Evolutionary conservation across 2,329 filamentous ascomycete genomes (phyloP).

Genomic region (Scortechinia acanthostroma): DNA sequence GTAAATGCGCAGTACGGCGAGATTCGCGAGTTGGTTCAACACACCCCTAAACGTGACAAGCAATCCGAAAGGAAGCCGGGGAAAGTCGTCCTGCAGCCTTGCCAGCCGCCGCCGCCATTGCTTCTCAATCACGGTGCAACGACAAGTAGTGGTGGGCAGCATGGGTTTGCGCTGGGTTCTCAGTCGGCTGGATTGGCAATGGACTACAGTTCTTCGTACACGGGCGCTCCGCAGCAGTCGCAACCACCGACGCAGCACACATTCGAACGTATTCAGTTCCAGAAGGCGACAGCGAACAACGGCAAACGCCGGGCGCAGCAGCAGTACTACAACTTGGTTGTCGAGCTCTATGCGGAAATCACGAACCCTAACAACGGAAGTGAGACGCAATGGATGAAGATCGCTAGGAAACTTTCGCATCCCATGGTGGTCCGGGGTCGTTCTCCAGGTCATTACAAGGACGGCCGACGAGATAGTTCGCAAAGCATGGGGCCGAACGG

Average conservation of each 20-base stretch:
- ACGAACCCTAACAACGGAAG: constrained; percentile 18
- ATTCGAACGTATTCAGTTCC: constrained; percentile 72
- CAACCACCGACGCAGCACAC: constrained; percentile 17
- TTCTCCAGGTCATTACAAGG: constrained; percentile 56
- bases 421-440: constrained; percentile 62
- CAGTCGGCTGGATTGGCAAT: not conserved
- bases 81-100: constrained; percentile 24
- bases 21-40: constrained; percentile 65
- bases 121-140: constrained; percentile 9
- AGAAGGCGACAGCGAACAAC: constrained; percentile 70
- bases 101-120: constrained; percentile 11
- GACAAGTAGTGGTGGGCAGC: constrained; percentile 1
- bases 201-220: not conserved
- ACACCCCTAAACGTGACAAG: constrained; percentile 68
- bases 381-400: constrained; percentile 41
- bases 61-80: constrained; percentile 59
- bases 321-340: constrained; percentile 67
- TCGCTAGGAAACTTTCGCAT: constrained; percentile 49
- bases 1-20: constrained; percentile 58
- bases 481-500: constrained; percentile 41
- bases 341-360: constrained; percentile 57
- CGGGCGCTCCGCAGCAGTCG: not conserved
- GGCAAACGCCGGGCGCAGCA: constrained; percentile 67
- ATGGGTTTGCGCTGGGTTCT: not conserved
- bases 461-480: constrained; percentile 37